Evolutionary conservation across 2,329 filamentous ascomycete species (phyloP), one percentile per base, ranked within the genome.

Genomic region (Cytospora schulzeri): DNA sequence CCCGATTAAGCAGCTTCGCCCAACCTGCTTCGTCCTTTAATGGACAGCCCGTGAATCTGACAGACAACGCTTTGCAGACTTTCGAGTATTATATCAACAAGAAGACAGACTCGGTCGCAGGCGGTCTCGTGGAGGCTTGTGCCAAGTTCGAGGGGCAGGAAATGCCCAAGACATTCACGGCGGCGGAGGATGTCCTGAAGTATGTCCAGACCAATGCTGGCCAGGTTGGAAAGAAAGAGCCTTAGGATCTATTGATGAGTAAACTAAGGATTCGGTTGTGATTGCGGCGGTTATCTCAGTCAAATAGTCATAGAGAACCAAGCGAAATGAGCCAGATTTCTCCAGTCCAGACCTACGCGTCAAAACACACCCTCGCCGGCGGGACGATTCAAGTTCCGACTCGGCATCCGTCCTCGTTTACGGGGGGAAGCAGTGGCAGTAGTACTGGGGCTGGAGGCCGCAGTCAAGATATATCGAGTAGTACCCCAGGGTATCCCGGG

Each of bases 61-160:
- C 22, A 12, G 50, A 61, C 12, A 61, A 61, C 17, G 58, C 31
- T n/a, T 33, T 52, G 7, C 50, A 33, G 1, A 61, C 22, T 33
- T 61, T 61, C 35, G 22, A 17, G 1, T 61, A 61, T 28, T 54
- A 61, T 29, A 50, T 61, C 7, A 26, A 26, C 19, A 26, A 33
- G 1, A 61, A 61, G 26, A 19, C 17, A 9, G 58, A 61, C 51
- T 61, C 58, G 7, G 58, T 54, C 0, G 51, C 53, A 52, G 58
- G 58, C 14, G 58, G 58, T 2, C 58, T 61, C 1, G 58, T 61
- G 3, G 50, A 26, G 33, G 54, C 33, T 52, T 61, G 58, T 17
- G 51, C 50, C 51, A 54, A 54, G 35, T 61, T 61, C 26, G 71
- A 77, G 26, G 78, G 78, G 65, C 70, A 74, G 35, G 70, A 70